Base-by-base conservation (phyloP, 805 yeast species). In the Sporopachydermia lactativora region DNA sequence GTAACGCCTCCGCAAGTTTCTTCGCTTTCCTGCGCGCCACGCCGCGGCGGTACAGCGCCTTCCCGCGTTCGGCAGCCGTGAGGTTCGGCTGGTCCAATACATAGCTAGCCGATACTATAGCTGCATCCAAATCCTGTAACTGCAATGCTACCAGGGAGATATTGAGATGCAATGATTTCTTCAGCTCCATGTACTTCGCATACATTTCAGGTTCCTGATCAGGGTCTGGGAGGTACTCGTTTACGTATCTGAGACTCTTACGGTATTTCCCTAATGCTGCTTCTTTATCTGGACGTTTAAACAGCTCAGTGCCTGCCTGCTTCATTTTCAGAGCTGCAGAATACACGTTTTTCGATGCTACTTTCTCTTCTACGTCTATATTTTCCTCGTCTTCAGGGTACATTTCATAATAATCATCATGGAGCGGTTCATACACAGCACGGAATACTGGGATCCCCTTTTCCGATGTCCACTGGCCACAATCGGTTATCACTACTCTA, bases 341-440 rank as follows among this genome's bases (percentile, higher is more conserved):
- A 42, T 53, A 72, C 0, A 79, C 76, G 16, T 64, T 61, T 40
- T 62, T 66, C 1, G 53, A 46, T 13, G 60, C 58, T n/a, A 50
- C 53, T 4, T 75, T 64, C 40, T 77, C 72, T 15, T 80, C 77
- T 37, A 70, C 70, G 42, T 71, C 76, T 39, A 78, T 72, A 43
- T 66, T 56, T 3, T 52, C 61, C 48, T 81, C 84, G 54, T 82
- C 94, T 44, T 76, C 86, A 0, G 92, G 94, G 48, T 66, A 73
- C 54, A 81, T 92, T 57, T 81, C 92, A 49, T 68, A 82, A 0
- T 71, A 54, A 49, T 82, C 94, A 4, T 83, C 84, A 1, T 80
- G 85, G 4, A 75, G 62, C 0, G 60, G 51, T 44, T 71, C 72
- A 48, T 73, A 73, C 38, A 80, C 70, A 0, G 86, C 82, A 49